These are phyloP conservation scores for Chrysoporthe austroafricana DNA, from an alignment of 2,329 filamentous ascomycete genomes.

Conservation along the genomic window DNA sequence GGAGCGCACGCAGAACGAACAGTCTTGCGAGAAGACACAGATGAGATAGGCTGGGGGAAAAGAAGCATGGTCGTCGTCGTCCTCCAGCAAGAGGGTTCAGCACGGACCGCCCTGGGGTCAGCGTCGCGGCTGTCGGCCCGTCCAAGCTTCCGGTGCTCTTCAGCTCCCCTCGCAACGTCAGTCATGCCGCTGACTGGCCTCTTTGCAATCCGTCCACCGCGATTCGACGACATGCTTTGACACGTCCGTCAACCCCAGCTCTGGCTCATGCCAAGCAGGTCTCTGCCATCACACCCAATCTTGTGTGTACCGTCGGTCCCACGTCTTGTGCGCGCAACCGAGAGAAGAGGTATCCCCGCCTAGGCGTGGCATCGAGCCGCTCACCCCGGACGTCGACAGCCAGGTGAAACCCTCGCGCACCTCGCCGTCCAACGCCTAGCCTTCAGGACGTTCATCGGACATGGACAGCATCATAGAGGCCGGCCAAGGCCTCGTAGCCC, in stretches of 20 bases:
- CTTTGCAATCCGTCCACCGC: neutral
- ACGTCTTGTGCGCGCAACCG: neutral
- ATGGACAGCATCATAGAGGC: slow-evolving; percentile 9
- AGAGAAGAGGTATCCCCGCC: neutral
- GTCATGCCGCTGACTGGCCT: slow-evolving; percentile 8
- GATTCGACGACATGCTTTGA: neutral
- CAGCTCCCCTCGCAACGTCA: neutral
- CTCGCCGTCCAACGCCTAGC: neutral
- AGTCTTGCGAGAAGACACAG: too few species aligned
- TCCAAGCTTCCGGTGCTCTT: neutral
- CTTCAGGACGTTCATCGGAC: neutral
- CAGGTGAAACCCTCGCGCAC: neutral
- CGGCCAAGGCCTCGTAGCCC: slow-evolving; percentile 14
- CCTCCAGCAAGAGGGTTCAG: neutral
- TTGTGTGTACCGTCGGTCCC: neutral
- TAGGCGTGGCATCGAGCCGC: neutral
- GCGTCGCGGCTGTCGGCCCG: slow-evolving; percentile 2
- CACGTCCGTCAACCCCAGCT: neutral
- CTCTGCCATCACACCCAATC: neutral
- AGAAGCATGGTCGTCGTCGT: too few species aligned
- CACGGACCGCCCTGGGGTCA: neutral
- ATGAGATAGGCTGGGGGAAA: too few species aligned
- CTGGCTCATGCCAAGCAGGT: neutral
- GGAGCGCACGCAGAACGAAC: too few species aligned
- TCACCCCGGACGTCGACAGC: neutral